These are phyloP conservation scores for Ascoidea tarda DNA, from an alignment of 805 yeast genomes.

Conservation along the genomic window DNA sequence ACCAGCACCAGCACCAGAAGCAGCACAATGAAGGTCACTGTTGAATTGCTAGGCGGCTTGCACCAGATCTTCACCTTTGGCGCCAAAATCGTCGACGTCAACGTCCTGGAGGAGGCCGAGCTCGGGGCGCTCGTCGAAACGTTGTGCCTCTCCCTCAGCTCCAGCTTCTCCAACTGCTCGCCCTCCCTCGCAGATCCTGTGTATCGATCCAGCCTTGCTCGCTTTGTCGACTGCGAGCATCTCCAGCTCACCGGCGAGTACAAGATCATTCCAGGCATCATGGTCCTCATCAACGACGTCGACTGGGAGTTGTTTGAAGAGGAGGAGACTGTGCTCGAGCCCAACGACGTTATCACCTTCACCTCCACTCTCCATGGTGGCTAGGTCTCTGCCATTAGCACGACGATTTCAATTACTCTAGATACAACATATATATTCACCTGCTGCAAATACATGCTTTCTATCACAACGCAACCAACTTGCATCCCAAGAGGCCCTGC, in stretches of 20 bases:
- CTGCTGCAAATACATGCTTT: not conserved
- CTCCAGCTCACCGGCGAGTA: constrained; percentile 6
- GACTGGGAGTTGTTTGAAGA: constrained; percentile 96
- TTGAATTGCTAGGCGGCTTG: constrained; percentile 10
- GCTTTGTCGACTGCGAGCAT: constrained; percentile 4
- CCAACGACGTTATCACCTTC: constrained; percentile 68
- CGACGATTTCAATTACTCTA: constrained; percentile 10
- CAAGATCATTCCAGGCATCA: constrained; percentile 47
- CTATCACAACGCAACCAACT: constrained; percentile 27
- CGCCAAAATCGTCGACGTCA: constrained; percentile 2
- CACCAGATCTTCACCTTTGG: constrained; percentile 9
- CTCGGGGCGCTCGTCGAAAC: constrained; percentile 1
- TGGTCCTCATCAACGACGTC: constrained; percentile 83
- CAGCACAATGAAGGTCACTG: constrained; percentile 3
- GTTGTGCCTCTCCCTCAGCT: not conserved
- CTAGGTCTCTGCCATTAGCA: constrained; percentile 17
- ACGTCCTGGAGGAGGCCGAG: constrained; percentile 3
- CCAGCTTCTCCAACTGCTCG: not conserved
- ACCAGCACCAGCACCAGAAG: no score
- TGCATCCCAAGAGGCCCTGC: constrained; percentile 56
- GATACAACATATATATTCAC: constrained; percentile 6
- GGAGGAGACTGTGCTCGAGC: constrained; percentile 63
- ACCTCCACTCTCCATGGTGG: constrained; percentile 96
- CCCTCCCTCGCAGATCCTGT: not conserved
- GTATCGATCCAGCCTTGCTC: not conserved